Base-by-base conservation (phyloP, 1,284 basidiomycete genomes). In the Rhodotorula sp. region DNA sequence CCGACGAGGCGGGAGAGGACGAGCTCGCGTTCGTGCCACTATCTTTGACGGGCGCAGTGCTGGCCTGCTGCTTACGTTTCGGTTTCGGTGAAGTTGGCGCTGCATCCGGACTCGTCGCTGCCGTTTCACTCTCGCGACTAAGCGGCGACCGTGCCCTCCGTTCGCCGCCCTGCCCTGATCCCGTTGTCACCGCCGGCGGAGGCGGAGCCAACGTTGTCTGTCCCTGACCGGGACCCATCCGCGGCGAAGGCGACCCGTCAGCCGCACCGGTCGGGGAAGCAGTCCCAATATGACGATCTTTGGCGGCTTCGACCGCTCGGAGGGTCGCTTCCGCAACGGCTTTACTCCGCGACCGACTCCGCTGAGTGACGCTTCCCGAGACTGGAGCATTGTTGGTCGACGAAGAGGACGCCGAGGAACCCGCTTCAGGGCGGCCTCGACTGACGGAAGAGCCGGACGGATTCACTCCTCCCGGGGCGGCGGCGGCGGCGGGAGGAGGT, bases 271-370 rank as follows among this genome's bases (percentile, higher is more conserved):
- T 10, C 43, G n/a, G 15, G 45, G 15, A 21, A 18, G 26, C 34
- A 19, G 21, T 23, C 10, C 18, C 28, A 5, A 3, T 26, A 4
- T 23, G 26, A n/a, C 62, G 62, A 14, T 38, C 60, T 50, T 54
- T 59, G 18, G 68, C 68, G 15, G 64, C 72, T 49, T 68, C 60
- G 28, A 68, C 69, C 49, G 66, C 69, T 16, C 26, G 48, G 21
- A 55, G 38, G 23, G 62, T 69, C 23, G 68, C 67, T 52, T 69
- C 63, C 2, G 65, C 68, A 3, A 69, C 64, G 45, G 54, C 48
- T 52, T 66, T 57, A 0, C 34, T 60, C 26, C 63, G 34, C 34
- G 56, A 67, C 48, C 19, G 28, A 31, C 69, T 74, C 43, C 55
- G 26, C 43, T 60, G 59, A 26, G 31, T 57, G 31, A 19, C 18